phyloP scores from a whole-genome alignment of 148 eudicot genomes.

The Linanthus parryae region DNA sequence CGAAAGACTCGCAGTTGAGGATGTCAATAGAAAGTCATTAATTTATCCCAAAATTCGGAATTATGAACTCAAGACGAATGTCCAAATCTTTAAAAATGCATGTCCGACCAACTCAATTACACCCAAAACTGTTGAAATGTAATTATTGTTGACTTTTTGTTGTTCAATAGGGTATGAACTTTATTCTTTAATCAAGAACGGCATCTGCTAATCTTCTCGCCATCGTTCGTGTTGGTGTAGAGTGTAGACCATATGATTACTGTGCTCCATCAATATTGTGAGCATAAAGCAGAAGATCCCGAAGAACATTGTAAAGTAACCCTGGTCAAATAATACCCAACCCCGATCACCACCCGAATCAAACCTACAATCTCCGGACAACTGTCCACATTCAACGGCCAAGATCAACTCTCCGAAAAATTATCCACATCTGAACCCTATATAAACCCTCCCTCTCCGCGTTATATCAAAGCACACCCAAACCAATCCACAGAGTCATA shows the following conservation, averaged over 20 bases:
- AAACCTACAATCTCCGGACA: background rate
- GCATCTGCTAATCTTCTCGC: background rate
- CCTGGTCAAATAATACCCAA: background rate
- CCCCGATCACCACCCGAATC: background rate
- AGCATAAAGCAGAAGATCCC: constrained; percentile 8
- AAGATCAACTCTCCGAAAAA: background rate
- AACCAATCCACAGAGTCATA: background rate
- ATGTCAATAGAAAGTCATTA: no score
- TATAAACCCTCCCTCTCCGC: background rate
- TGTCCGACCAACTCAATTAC: background rate
- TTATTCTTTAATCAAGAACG: background rate
- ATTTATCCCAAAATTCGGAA: background rate
- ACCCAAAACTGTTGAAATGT: no score
- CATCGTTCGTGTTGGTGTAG: background rate
- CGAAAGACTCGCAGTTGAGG: no score
- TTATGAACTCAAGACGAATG: background rate
- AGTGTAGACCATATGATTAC: background rate
- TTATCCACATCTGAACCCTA: background rate
- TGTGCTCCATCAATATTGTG: background rate
- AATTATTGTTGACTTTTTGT: no score
- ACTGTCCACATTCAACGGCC: constrained; percentile 15
- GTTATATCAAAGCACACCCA: background rate
- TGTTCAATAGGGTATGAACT: background rate
- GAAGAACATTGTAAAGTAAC: background rate
- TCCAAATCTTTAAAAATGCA: background rate